Evolutionary conservation across 2,329 filamentous ascomycete species (phyloP).

Genomic region (Neofusicoccum kwambonambiense): DNA sequence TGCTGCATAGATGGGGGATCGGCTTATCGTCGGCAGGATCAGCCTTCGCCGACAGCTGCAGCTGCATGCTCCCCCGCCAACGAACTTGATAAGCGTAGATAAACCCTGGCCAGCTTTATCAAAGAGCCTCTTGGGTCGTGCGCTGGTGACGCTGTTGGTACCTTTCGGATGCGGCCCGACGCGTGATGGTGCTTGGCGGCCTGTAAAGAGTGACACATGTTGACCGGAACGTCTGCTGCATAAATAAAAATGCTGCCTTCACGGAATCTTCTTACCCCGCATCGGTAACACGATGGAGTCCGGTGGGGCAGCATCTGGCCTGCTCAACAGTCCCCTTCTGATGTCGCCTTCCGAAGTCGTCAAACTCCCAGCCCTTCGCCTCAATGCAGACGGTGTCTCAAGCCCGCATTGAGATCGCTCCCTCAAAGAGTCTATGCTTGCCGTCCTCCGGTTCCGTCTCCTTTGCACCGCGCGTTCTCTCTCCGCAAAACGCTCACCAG

Average conservation of each 20-base stretch:
- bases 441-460: background rate
- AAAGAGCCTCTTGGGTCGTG: background rate
- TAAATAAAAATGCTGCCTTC: too few species aligned
- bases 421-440: background rate
- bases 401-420: too few species aligned
- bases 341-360: background rate
- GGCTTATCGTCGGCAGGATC: slow-evolving; percentile 10
- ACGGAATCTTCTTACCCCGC: too few species aligned
- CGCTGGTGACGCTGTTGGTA: background rate
- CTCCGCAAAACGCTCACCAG: slow-evolving; percentile 20
- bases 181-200: background rate
- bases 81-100: slow-evolving; percentile 8
- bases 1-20: slow-evolving; percentile 3
- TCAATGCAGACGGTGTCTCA: too few species aligned
- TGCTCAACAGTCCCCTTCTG: background rate
- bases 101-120: slow-evolving; percentile 12
- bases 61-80: background rate
- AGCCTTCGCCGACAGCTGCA: slow-evolving; percentile 8
- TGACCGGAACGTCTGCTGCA: too few species aligned
- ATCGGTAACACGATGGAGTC: too few species aligned
- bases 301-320: too few species aligned
- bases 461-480: background rate
- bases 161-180: background rate
- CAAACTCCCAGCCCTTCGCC: background rate
- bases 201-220: background rate